These are phyloP conservation scores for Talaromyces nanjingensis DNA, from an alignment of 495 filamentous ascomycete genomes.

Conservation along the genomic window DNA sequence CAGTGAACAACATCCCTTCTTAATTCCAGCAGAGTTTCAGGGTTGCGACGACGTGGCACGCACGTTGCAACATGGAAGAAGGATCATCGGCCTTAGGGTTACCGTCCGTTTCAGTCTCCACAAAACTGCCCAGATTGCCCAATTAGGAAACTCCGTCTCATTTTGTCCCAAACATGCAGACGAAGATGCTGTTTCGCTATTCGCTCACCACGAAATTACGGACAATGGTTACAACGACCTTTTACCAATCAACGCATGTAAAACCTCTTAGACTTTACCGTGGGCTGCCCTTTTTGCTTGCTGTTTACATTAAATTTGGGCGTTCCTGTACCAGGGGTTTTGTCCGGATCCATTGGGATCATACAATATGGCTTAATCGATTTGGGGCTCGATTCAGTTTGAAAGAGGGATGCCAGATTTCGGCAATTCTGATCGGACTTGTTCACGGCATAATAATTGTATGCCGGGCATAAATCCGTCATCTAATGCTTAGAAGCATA, in stretches of 20 bases:
- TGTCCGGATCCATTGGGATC: neutral
- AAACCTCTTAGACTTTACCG: neutral
- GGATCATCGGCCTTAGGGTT: neutral
- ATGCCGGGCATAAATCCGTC: neutral
- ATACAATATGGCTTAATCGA: neutral
- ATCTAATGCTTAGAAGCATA: neutral
- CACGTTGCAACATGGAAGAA: neutral
- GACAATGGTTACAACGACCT: neutral
- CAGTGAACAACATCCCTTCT: neutral
- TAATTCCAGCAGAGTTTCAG: neutral
- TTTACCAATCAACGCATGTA: neutral
- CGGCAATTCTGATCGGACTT: neutral
- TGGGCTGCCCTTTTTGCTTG: neutral
- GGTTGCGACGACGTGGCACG: neutral
- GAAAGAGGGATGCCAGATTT: neutral
- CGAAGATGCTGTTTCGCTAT: neutral
- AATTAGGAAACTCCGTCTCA: neutral
- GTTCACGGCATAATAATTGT: neutral
- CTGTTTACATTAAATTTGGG: neutral
- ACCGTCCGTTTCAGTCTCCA: neutral
- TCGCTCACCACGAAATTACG: neutral
- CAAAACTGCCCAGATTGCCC: neutral
- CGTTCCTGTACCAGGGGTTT: neutral
- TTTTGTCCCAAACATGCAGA: neutral
- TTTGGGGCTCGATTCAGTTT: neutral